These are phyloP conservation scores for Podaxis mareebaensis DNA, from an alignment of 768 basidiomycete genomes.

Conservation along the genomic window DNA sequence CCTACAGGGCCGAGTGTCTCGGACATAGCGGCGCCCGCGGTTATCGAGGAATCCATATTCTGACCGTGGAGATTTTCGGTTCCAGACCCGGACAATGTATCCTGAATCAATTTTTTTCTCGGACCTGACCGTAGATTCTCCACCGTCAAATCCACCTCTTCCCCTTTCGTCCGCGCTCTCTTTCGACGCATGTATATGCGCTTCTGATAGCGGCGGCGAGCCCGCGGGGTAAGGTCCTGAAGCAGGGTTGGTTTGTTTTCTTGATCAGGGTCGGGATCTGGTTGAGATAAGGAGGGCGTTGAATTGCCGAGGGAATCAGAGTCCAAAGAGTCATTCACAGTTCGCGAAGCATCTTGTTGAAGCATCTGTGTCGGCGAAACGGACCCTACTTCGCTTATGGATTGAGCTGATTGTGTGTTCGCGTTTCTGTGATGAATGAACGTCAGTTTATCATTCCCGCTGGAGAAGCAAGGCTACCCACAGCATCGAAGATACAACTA, in stretches of 20 bases:
- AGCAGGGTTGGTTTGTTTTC: slow-evolving; percentile 13
- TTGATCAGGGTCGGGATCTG: slow-evolving; percentile 11
- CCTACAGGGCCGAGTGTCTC: background rate
- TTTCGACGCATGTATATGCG: slow-evolving; percentile 19
- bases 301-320: background rate
- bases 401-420: background rate
- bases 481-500: background rate
- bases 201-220: slow-evolving; percentile 18
- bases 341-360: background rate
- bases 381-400: background rate
- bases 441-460: background rate
- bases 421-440: background rate
- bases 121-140: slow-evolving; percentile 12
- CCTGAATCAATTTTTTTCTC: background rate
- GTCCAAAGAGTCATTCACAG: background rate
- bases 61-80: background rate
- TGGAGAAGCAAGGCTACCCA: background rate
- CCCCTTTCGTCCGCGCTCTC: slow-evolving; percentile 12
- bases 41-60: background rate
- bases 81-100: background rate
- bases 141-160: slow-evolving; percentile 8
- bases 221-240: slow-evolving; percentile 13
- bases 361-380: background rate
- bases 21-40: background rate
- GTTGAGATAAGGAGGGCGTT: background rate